Base-by-base conservation (phyloP, 2,329 filamentous ascomycete genomes). In the Penicillium polonicum region DNA sequence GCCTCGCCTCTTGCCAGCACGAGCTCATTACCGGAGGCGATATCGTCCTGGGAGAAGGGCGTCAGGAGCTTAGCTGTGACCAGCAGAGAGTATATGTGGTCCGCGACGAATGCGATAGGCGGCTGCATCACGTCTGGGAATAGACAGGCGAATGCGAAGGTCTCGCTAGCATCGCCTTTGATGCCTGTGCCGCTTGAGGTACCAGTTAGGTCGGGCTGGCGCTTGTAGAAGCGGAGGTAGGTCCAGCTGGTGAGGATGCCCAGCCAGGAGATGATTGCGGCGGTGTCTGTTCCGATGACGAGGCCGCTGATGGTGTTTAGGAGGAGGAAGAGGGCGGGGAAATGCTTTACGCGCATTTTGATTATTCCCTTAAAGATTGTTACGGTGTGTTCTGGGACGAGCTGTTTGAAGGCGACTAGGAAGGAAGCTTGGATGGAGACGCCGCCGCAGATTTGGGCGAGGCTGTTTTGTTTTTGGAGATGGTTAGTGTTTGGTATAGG, bases 381-480 rank as follows among this genome's bases (percentile, higher is more conserved):
- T 52, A 97, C 93, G 12, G 94, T 99, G 76, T 99, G 94, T 61
- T 96, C 92, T 23, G 94, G 94, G 36, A 97, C 89, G 49, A 99
- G 90, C 77, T 99, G 94, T 78, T 96, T 97, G 78, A 97, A 96
- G 54, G 93, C 91, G 68, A 97, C 91, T 60, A 99, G 89, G 79
- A 97, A 97, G 60, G 90, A 88, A 46, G 94, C 92, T 75, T 97
- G 93, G 57, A 97, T 82, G 17, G 92, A 87, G 62, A 96, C 88
- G 55, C 92, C 92, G 66, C 94, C 94, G 66, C 90, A 90, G 70
- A 97, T 90, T 62, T 90, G 88, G 45, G 89, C 92, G 46, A 90
- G 77, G 52, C 89, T 94, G 68, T 21, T 36, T 44, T 43, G 7
- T 2, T 25, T 45, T 73, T 77, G 55, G 48, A 55, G 31, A 65